Evolutionary conservation across 768 basidiomycete genomes (phyloP).

Genomic region (Gautieria morchelliformis): DNA sequence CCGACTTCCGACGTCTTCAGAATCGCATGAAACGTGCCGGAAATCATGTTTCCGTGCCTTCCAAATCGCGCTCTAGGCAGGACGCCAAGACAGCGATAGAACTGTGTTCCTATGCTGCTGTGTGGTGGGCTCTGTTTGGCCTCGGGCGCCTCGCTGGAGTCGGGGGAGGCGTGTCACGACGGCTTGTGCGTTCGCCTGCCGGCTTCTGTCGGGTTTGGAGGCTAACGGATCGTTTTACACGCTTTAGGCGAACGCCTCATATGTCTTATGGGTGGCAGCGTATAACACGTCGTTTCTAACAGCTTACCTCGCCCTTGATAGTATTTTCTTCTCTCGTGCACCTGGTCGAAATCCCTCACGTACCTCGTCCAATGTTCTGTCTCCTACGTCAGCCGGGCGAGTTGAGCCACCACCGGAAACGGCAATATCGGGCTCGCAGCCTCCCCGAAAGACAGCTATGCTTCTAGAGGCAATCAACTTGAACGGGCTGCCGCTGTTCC

Average conservation of each 20-base stretch:
- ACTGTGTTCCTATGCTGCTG: conserved; percentile 60
- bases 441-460: conserved; percentile 26
- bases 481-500: conserved; percentile 72
- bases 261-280: conserved; percentile 82
- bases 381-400: conserved; percentile 17
- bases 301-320: conserved; percentile 70
- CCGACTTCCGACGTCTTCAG: conserved; percentile 53
- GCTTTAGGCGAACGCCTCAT: conserved; percentile 72
- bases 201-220: background rate
- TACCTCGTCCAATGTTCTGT: conserved; percentile 17
- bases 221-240: background rate
- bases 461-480: conserved; percentile 77
- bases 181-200: conserved; percentile 39
- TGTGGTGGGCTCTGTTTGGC: conserved; percentile 69
- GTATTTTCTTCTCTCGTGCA: conserved; percentile 49
- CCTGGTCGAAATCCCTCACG: conserved; percentile 13
- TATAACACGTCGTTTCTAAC: conserved; percentile 84
- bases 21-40: conserved; percentile 17
- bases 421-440: background rate
- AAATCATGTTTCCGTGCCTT: background rate
- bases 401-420: conserved; percentile 7
- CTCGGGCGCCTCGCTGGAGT: conserved; percentile 22
- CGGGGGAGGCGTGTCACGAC: conserved; percentile 42
- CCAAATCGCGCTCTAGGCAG: conserved; percentile 16
- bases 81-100: conserved; percentile 69